These are phyloP conservation scores for Daedalea quercina DNA, from an alignment of 768 basidiomycete species.

Conservation along the genomic window DNA sequence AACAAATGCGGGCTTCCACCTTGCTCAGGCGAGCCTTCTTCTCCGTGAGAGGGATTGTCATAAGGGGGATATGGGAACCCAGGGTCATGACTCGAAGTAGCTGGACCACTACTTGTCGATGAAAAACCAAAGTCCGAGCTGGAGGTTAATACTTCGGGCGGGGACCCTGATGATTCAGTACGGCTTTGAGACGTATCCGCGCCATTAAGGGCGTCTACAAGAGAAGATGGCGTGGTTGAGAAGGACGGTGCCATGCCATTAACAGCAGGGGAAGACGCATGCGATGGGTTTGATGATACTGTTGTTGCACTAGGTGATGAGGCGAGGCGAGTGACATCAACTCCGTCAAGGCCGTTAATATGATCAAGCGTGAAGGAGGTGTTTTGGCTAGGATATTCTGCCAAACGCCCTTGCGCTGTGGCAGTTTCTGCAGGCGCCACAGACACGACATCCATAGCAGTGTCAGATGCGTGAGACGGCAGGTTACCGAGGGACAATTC, in stretches of 20 bases:
- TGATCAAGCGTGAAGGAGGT: conserved; percentile 31
- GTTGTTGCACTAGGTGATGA: conserved; percentile 27
- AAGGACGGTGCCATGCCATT: conserved; percentile 25
- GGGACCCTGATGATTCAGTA: conserved; percentile 27
- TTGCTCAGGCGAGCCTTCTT: conserved; percentile 25
- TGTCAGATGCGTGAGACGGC: conserved; percentile 8
- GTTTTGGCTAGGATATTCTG: conserved; percentile 33
- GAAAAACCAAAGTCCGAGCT: conserved; percentile 23
- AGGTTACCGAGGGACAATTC: conserved; percentile 16
- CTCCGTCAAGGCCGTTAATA: conserved; percentile 23
- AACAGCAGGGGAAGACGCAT: conserved; percentile 26
- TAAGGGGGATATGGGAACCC: conserved; percentile 22
- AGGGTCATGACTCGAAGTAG: conserved; percentile 20
- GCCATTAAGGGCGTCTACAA: conserved; percentile 28
- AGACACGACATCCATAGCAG: conserved; percentile 19
- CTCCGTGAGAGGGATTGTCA: conserved; percentile 13
- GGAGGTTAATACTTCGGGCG: conserved; percentile 17
- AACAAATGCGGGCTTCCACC: conserved; percentile 41
- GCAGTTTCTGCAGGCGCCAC: conserved; percentile 14
- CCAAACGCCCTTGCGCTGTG: conserved; percentile 31
- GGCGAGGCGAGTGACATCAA: conserved; percentile 20
- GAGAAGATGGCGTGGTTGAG: conserved; percentile 23
- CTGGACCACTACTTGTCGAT: conserved; percentile 19
- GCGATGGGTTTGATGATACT: conserved; percentile 25
- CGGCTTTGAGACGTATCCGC: conserved; percentile 22